Evolutionary conservation across 2,329 filamentous ascomycete genomes (phyloP), one percentile per base, ranked within the genome.

Genomic region (Epichloe gansuensis): DNA sequence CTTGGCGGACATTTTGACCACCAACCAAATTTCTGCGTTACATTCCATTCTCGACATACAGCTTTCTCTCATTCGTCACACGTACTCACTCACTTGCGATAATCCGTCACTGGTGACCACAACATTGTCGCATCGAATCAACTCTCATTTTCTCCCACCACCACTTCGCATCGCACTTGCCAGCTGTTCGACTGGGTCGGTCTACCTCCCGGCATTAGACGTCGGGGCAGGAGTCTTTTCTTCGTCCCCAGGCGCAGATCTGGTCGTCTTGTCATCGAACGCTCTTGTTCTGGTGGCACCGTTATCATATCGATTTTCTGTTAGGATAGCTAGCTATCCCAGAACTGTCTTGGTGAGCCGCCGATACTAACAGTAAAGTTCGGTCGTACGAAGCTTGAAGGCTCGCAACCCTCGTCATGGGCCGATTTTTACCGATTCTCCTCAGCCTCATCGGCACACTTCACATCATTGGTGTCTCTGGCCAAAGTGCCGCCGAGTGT

Each of bases 371-470:
- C 47, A 34, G 34, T 12, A 40, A 40, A 39, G 23, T 40, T 49
- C 15, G 15, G 15, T 13, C 31, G 31, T 25, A 23, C 36, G 9
- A 35, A 40, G 25, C 15, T 43, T 6, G 35, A n/a, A 51, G n/a
- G 3, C 15, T 25, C 13, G 4, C 4, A 42, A 25, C 25, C 13
- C 35, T 35, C 44, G 52, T 38, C 38, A 54, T 54, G 53, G 47
- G 50, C 40, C 50, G 50, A 23, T 46, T 54, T 45, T 39, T 54
- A 31, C 53, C 50, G 7, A 13, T 53, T 25, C 15, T 60, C 39
- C 41, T 68, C 15, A 55, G 63, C 55, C 60, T 61, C 50, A 54
- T 68, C 50, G 59, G 60, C 56, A 60, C 63, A 49, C 45, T 65
- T 9, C 58, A 60, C n/a, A 53, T 60, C 6, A 47, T 61, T 17